These are phyloP conservation scores for Hypocrella siamensis DNA, from an alignment of 2,329 filamentous ascomycete species.

Conservation along the genomic window DNA sequence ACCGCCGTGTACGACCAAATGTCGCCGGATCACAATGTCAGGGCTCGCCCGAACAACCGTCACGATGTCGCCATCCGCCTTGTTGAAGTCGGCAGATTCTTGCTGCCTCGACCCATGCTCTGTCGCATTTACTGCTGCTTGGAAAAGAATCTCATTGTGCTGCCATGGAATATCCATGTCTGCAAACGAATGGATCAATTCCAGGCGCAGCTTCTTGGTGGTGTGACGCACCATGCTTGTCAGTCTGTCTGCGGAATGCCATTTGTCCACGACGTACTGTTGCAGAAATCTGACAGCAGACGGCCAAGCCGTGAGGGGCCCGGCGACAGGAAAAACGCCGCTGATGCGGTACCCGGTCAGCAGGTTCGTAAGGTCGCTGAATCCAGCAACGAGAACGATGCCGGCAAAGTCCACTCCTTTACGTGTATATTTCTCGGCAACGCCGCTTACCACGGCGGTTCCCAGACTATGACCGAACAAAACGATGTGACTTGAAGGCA, in stretches of 20 bases:
- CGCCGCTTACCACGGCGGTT: constrained; percentile 65
- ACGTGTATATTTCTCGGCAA: constrained; percentile 52
- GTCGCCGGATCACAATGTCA: constrained; percentile 34
- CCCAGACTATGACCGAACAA: constrained; percentile 79
- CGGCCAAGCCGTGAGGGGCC: constrained; percentile 55
- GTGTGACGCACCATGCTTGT: constrained; percentile 36
- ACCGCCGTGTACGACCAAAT: constrained; percentile 40
- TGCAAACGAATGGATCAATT: constrained; percentile 64
- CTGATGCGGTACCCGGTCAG: constrained; percentile 63
- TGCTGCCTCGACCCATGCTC: constrained; percentile 19
- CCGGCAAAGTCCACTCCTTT: constrained; percentile 57
- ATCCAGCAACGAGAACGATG: constrained; percentile 64
- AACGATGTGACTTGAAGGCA: constrained; percentile 59
- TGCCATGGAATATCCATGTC: constrained; percentile 70
- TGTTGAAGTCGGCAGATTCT: constrained; percentile 27
- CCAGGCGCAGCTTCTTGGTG: constrained; percentile 42
- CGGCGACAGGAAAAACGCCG: constrained; percentile 67
- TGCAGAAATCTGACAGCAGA: constrained; percentile 45
- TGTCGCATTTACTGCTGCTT: constrained; percentile 38
- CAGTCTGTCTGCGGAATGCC: constrained; percentile 58
- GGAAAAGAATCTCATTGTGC: constrained; percentile 50
- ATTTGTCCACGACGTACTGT: constrained; percentile 58
- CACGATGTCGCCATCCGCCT: constrained; percentile 30
- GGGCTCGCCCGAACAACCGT: constrained; percentile 27
- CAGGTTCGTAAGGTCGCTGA: constrained; percentile 58